phyloP scores from a whole-genome alignment of 192 early-diverging fungal species.

The Thamnidium elegans region DNA sequence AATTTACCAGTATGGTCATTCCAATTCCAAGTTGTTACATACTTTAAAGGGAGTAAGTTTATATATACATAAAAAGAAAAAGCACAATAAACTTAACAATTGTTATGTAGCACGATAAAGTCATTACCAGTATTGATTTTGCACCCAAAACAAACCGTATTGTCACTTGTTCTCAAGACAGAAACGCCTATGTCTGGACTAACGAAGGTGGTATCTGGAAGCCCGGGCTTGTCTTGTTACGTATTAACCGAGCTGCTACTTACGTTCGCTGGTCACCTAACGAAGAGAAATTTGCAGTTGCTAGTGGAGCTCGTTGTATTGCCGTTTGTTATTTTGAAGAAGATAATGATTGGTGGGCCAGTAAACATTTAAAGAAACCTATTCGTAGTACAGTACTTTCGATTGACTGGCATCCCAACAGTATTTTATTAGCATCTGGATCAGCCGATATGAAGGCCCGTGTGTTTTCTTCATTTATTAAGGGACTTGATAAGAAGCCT shows the following conservation, averaged over 20 bases:
- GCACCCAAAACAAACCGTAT: conserved; percentile 92
- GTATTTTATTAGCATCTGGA: conserved; percentile 89
- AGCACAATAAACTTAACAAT: too few relatives aligned
- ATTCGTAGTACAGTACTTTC: conserved; percentile 86
- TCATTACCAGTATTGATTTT: conserved; percentile 94
- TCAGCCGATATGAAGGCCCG: conserved; percentile 86
- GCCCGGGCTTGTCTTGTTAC: conserved; percentile 87
- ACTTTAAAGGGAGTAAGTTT: conserved; percentile 68
- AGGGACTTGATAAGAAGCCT: conserved; percentile 90
- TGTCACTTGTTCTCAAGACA: conserved; percentile 97
- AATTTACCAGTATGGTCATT: conserved; percentile 71
- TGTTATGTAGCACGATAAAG: conserved; percentile 82
- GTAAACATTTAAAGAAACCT: conserved; percentile 93
- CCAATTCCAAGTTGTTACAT: conserved; percentile 61
- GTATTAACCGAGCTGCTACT: conserved; percentile 96
- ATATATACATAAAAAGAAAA: not conserved
- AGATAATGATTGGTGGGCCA: conserved; percentile 95
- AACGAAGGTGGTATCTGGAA: conserved; percentile 76
- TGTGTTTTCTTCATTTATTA: conserved; percentile 94
- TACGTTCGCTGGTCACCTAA: conserved; percentile 90
- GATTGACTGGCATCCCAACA: conserved; percentile 97
- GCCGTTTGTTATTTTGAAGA: conserved; percentile 94
- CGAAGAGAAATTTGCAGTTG: conserved; percentile 98
- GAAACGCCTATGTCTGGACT: conserved; percentile 98
- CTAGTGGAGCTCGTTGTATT: conserved; percentile 87